Percentiles rank a stretch among this genome's conserved stretches.
Conservation (phyloP, 179 eudicot species). For the Camellia oleifera region DNA sequence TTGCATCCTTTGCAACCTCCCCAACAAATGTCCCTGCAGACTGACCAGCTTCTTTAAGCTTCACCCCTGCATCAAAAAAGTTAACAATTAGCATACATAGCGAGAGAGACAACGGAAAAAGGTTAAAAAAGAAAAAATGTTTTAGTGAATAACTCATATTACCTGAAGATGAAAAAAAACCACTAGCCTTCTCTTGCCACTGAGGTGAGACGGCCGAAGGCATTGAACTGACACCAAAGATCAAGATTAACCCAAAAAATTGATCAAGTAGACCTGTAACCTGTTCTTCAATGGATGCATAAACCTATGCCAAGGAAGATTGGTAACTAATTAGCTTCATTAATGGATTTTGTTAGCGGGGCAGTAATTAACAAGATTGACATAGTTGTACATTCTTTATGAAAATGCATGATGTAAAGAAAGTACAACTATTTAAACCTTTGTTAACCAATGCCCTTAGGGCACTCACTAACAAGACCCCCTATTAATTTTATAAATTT, state of each 20-base stretch:
- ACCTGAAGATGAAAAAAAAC: slow-evolving; percentile 84
- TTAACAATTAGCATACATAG: background rate
- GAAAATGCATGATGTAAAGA: too few relatives aligned
- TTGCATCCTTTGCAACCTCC: slow-evolving; percentile 88
- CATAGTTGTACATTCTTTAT: too few relatives aligned
- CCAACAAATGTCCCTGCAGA: slow-evolving; percentile 75
- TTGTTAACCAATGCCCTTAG: too few relatives aligned
- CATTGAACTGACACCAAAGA: slow-evolving; percentile 43
- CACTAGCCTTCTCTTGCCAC: slow-evolving; percentile 96
- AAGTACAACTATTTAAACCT: too few relatives aligned
- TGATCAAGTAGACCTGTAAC: background rate
- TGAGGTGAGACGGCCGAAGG: slow-evolving; percentile 67
- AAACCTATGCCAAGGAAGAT: background rate
- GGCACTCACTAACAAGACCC: too few relatives aligned
- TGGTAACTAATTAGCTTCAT: background rate
- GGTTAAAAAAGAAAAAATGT: background rate
- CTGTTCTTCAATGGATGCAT: background rate
- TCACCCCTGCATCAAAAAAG: slow-evolving; percentile 53
- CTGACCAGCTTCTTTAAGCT: slow-evolving; percentile 89
- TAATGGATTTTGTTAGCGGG: too few relatives aligned
- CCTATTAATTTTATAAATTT: too few relatives aligned
- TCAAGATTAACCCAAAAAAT: slow-evolving; percentile 13
- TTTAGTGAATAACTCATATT: background rate
- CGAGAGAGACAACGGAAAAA: background rate
- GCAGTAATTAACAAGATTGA: too few relatives aligned